Conservation (phyloP, 345 rosid species). For the Eucalyptus polyanthemos region DNA sequence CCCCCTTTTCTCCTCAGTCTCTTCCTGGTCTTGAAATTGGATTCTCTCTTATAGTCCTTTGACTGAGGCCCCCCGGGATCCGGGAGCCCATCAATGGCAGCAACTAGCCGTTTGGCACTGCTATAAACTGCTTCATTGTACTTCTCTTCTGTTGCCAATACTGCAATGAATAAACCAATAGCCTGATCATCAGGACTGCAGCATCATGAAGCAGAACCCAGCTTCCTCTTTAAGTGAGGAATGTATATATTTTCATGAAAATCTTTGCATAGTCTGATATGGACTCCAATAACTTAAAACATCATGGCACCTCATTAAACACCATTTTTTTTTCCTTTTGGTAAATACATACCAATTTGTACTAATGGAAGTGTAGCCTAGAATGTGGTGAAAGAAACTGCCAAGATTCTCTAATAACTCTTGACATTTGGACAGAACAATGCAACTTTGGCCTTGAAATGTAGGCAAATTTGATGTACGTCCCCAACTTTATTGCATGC, state of each 20-base stretch:
- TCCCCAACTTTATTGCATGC: not conserved
- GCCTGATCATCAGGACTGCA: not conserved
- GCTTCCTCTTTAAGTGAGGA: not conserved
- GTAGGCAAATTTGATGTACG: not conserved
- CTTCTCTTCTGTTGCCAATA: conserved; percentile 90
- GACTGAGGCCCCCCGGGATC: conserved; percentile 78
- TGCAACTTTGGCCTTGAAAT: not conserved
- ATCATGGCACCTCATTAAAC: not conserved
- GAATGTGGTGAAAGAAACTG: not conserved
- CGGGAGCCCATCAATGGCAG: conserved; percentile 92
- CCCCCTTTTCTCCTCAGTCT: conserved; percentile 94
- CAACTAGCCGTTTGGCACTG: conserved; percentile 80
- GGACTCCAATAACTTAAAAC: not conserved
- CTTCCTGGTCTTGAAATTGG: conserved; percentile 86
- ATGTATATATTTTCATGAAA: not conserved
- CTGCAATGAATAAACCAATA: conserved; percentile 24
- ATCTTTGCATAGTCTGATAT: not conserved
- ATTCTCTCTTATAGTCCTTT: conserved; percentile 74
- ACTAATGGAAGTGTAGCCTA: not conserved
- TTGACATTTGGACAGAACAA: not conserved
- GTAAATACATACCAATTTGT: not conserved
- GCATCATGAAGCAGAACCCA: not conserved
- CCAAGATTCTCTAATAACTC: not conserved
- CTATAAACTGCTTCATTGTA: conserved; percentile 83
- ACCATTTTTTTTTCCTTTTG: not conserved